Evolutionary conservation across 192 early-diverging fungal genomes (phyloP).

Genomic region (Backusella psychrophila): DNA sequence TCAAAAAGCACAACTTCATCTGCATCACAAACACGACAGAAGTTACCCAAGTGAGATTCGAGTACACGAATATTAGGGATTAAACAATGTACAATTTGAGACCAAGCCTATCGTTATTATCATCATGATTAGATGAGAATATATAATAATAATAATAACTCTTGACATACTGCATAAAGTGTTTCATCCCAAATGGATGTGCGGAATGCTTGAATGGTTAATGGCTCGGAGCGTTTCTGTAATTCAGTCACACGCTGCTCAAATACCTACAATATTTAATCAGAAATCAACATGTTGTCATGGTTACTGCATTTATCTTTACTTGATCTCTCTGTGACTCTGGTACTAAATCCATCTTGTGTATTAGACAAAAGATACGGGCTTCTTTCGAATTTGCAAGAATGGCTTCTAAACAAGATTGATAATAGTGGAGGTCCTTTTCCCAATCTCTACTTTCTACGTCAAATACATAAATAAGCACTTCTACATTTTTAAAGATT

Average conservation of each 20-base stretch:
- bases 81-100: conserved; percentile 91
- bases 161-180: conserved; percentile 65
- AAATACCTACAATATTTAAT: conserved; percentile 52
- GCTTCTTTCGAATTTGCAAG: conserved; percentile 81
- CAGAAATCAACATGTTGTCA: conserved; percentile 18
- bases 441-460: conserved; percentile 89
- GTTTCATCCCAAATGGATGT: conserved; percentile 95
- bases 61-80: conserved; percentile 89
- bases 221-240: conserved; percentile 63
- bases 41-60: conserved; percentile 76
- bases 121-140: background rate
- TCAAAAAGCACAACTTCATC: conserved; percentile 96
- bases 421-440: conserved; percentile 89
- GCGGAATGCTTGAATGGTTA: conserved; percentile 66
- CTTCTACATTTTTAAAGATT: conserved; percentile 97
- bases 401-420: conserved; percentile 84
- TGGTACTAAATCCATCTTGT: conserved; percentile 96
- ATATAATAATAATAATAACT: background rate
- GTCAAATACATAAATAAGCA: conserved; percentile 99
- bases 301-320: conserved; percentile 8
- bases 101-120: conserved; percentile 76
- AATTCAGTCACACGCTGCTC: conserved; percentile 62
- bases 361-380: conserved; percentile 93
- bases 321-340: conserved; percentile 70
- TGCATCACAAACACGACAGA: conserved; percentile 84